These are phyloP conservation scores for Mycosarcoma mackinlayi DNA, from an alignment of 1,284 basidiomycete genomes.

Conservation along the genomic window DNA sequence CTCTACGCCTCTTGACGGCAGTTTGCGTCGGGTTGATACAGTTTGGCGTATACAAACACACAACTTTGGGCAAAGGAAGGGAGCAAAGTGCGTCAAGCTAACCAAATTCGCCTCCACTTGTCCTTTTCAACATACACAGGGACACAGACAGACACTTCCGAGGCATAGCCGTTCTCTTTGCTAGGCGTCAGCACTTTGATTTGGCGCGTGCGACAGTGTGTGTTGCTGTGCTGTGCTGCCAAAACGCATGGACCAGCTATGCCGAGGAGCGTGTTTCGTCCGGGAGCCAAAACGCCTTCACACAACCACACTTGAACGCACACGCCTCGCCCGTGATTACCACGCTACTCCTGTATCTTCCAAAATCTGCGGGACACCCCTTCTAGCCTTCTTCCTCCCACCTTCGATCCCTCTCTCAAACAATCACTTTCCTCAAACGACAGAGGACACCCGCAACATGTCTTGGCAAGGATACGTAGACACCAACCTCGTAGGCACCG, in stretches of 20 bases:
- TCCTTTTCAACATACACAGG: background rate
- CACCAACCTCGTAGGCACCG: slow-evolving; percentile 81
- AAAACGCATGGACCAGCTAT: slow-evolving; percentile 12
- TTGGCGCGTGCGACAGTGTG: background rate
- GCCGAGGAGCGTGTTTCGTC: slow-evolving; percentile 8
- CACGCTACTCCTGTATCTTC: too few species aligned
- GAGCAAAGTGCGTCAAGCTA: background rate
- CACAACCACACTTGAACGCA: background rate
- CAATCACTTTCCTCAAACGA: background rate
- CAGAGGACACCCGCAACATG: too few species aligned
- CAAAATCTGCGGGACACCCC: too few species aligned
- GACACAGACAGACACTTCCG: too few species aligned
- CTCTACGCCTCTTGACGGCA: too few species aligned
- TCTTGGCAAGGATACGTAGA: slow-evolving; percentile 83
- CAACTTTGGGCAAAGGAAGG: background rate
- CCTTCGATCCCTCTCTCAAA: too few species aligned
- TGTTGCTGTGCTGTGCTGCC: background rate
- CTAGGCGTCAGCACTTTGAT: slow-evolving; percentile 11
- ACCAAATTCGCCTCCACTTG: slow-evolving; percentile 15
- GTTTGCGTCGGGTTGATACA: background rate
- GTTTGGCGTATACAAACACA: background rate
- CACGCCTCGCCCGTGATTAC: too few species aligned
- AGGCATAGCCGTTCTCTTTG: too few species aligned
- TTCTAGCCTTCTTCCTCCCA: too few species aligned
- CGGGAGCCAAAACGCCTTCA: slow-evolving; percentile 6